A percentile compares a stretch with the other conserved stretches of the same genome.
Evolutionary conservation across 1,139 yeast species (phyloP).

Genomic region (Yamadazyma songkhlaensis): DNA sequence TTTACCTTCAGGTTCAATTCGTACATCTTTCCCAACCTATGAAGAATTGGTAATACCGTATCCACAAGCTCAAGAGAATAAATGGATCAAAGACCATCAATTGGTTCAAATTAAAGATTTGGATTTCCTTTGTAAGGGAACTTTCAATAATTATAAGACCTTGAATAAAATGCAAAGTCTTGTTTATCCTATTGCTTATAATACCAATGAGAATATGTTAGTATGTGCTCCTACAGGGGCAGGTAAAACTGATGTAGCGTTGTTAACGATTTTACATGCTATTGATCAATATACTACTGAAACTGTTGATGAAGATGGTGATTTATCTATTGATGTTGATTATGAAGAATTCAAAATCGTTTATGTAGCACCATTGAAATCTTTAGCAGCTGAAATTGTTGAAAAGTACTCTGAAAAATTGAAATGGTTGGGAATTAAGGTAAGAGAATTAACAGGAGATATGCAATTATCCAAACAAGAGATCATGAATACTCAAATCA

Average conservation of each 20-base stretch:
- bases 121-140: constrained; percentile 78
- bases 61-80: constrained; percentile 49
- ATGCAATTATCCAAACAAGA: constrained; percentile 75
- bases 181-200: constrained; percentile 89
- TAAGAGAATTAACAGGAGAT: constrained; percentile 91
- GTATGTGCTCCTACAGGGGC: constrained; percentile 99
- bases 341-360: constrained; percentile 75
- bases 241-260: constrained; percentile 95
- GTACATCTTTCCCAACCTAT: constrained; percentile 59
- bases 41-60: constrained; percentile 87
- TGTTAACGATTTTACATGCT: constrained; percentile 68
- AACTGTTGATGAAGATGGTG: constrained; percentile 44
- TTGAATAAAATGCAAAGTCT: constrained; percentile 89
- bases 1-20: constrained; percentile 77
- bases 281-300: constrained; percentile 59
- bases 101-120: constrained; percentile 59
- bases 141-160: constrained; percentile 74
- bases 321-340: constrained; percentile 58
- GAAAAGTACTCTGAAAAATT: constrained; percentile 80
- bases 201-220: constrained; percentile 91
- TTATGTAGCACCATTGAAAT: constrained; percentile 91
- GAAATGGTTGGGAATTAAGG: constrained; percentile 81
- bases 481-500: constrained; percentile 72
- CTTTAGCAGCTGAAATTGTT: constrained; percentile 95
- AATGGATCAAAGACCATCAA: constrained; percentile 49